A percentile compares a stretch with the other conserved stretches of the same genome.
These are phyloP conservation scores for Candida sonorensis DNA, from an alignment of 805 yeast genomes.

Conservation along the genomic window DNA sequence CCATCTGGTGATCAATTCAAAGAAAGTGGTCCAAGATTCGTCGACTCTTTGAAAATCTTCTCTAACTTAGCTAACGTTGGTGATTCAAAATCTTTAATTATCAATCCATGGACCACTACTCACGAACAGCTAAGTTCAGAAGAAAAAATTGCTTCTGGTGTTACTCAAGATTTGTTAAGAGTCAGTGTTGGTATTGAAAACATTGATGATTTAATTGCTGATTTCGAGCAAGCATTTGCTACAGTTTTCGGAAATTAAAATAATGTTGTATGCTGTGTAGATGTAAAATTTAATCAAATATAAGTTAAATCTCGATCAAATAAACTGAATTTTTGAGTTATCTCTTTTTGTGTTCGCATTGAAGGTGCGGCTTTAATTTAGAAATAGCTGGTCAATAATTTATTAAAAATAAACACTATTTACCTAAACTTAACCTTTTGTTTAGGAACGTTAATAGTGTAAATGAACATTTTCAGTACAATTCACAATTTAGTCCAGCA, in stretches of 20 bases:
- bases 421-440: too few species aligned
- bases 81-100: conserved; percentile 90
- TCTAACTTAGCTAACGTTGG: conserved; percentile 96
- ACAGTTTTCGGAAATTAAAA: conserved; percentile 34
- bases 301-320: too few species aligned
- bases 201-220: conserved; percentile 85
- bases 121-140: conserved; percentile 85
- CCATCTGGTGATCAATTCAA: conserved; percentile 52
- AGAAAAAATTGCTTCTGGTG: conserved; percentile 81
- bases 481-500: too few species aligned
- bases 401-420: too few species aligned
- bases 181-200: conserved; percentile 87
- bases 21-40: conserved; percentile 77
- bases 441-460: too few species aligned
- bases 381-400: too few species aligned
- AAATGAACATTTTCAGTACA: too few species aligned
- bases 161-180: conserved; percentile 81
- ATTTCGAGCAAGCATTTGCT: conserved; percentile 80
- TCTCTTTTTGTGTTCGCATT: too few species aligned
- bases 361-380: too few species aligned
- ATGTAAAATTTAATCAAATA: too few species aligned
- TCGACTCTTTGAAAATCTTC: conserved; percentile 76
- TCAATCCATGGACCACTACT: conserved; percentile 94
- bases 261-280: too few species aligned
- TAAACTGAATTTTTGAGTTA: too few species aligned